Base-by-base conservation (phyloP, 805 yeast species). In the Saccharomyces kudriavzevii region DNA sequence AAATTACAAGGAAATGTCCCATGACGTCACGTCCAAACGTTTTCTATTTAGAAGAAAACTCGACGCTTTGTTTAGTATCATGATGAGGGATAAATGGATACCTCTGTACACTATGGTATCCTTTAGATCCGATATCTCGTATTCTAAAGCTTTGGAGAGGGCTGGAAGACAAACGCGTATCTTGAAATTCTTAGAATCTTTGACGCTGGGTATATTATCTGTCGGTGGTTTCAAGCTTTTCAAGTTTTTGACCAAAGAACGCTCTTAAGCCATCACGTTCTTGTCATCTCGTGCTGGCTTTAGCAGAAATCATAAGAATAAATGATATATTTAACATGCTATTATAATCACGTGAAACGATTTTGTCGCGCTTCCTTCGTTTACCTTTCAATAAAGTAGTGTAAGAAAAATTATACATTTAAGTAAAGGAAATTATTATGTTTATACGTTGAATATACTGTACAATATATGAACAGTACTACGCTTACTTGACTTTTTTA, bases 81-180 rank as follows among this genome's bases (percentile, higher is more conserved):
- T 76, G 10, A 69, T 83, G 26, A 83, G 83, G 54, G 84, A 81
- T 20, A 69, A 66, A 40, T 88, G 96, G 96, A 70, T 89, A 30
- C 96, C 97, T 1, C 73, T 91, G 61, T 91, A 91, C 69, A 84
- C 96, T 9, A 90, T 91, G 97, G 88, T 91, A 2, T 85, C 96
- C 1, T 91, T 91, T 72, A 75, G 96, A 56, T 81, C 84, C 5
- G 96, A 91, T 65, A 84, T 90, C 31, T 75, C 86, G 9, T 91
- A 91, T 64, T 78, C 89, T 1, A 74, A 75, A 51, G 95, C 95
- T 1, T 75, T 87, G 11, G 66, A 67, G 8, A 74, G 76, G 35
- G 82, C 81, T 49, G 65, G 69, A 45, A 72, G 79, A 51, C 96
- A 89, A 68, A 74, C 73, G 35, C 63, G 56, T 11, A 75, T 87